phyloP scores from a whole-genome alignment of 148 eudicot species.

The Chenopodium formosanum region DNA sequence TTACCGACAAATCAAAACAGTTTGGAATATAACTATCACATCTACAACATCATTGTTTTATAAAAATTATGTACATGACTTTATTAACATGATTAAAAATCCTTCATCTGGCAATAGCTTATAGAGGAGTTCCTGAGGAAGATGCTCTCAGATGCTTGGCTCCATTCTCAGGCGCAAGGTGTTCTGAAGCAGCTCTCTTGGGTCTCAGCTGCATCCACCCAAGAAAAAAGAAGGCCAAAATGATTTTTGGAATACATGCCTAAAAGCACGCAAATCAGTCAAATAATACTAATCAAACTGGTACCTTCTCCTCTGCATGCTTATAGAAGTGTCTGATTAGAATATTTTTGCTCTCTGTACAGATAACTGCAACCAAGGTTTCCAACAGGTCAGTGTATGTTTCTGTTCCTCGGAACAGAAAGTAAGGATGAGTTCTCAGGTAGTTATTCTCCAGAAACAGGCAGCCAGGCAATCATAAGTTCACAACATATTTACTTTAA shows the following conservation, averaged over 20 bases:
- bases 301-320: slow-evolving; percentile 80
- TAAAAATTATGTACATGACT: slow-evolving; percentile 17
- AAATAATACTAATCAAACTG: neutral
- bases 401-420: neutral
- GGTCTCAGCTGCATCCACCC: slow-evolving; percentile 45
- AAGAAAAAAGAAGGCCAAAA: slow-evolving; percentile 1
- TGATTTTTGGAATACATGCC: neutral
- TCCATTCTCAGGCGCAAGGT: slow-evolving; percentile 51
- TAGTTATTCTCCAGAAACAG: neutral
- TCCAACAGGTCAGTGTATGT: slow-evolving; percentile 7
- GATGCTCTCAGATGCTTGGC: slow-evolving; percentile 63
- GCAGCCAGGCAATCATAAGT: neutral
- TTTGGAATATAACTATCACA: neutral
- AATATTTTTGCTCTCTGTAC: slow-evolving; percentile 68
- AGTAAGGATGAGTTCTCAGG: neutral
- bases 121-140: slow-evolving; percentile 37
- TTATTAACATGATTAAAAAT: neutral
- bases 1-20: neutral
- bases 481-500: neutral
- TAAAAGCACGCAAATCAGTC: neutral
- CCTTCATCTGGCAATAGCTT: slow-evolving; percentile 12
- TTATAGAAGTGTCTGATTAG: slow-evolving; percentile 74
- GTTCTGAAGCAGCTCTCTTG: slow-evolving; percentile 64
- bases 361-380: slow-evolving; percentile 51
- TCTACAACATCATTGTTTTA: slow-evolving; percentile 1